Evolutionary conservation across 1,284 basidiomycete species (phyloP), one percentile per base, ranked within the genome.

Genomic region (Prillingera fragicola): DNA sequence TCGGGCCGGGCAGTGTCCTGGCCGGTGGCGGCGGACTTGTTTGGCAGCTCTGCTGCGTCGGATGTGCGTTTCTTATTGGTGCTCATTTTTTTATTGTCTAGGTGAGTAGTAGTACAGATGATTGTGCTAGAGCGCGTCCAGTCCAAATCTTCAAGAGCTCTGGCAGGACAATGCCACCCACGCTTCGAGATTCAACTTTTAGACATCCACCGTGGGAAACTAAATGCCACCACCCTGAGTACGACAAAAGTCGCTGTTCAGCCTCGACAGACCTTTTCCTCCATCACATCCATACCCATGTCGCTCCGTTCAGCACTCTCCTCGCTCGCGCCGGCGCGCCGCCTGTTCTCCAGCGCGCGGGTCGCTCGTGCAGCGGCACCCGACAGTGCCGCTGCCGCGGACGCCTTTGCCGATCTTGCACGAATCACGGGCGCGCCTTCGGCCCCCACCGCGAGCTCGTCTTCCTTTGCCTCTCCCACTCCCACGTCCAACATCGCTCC

Each of bases 11-110:
- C 62, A 9, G 57, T 62, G 23, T 48, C 58, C 48, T 64, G 56
- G 0, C 63, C 65, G 28, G 40, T 48, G 9, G 55, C 62, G 5
- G 56, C 55, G 3, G 59, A 48, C 48, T 63, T 64, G 38, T 56
- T 54, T 9, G 60, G 59, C 35, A 64, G 45, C 2, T 67, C 65
- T 6, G 62, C 64, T 8, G 59, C 62, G 28, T 70, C 70, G 26
- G 65, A 65, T 10, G 62, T 62, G 43, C 70, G 52, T 45, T 72
- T 71, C 39, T 47, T 33, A 18, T 18, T 54, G 27, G 35, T 36
- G 26, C 19, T 38, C 45, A 42, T 54, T 6, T 39, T 40, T 37
- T 36, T 48, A 12, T 33, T 7, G n/a, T n/a, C n/a, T n/a, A n/a
- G n/a, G n/a, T n/a, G n/a, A n/a, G n/a, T n/a, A n/a, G n/a, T n/a